These are phyloP conservation scores for Fusarium temperatum DNA, from an alignment of 2,329 filamentous ascomycete genomes.

Conservation along the genomic window DNA sequence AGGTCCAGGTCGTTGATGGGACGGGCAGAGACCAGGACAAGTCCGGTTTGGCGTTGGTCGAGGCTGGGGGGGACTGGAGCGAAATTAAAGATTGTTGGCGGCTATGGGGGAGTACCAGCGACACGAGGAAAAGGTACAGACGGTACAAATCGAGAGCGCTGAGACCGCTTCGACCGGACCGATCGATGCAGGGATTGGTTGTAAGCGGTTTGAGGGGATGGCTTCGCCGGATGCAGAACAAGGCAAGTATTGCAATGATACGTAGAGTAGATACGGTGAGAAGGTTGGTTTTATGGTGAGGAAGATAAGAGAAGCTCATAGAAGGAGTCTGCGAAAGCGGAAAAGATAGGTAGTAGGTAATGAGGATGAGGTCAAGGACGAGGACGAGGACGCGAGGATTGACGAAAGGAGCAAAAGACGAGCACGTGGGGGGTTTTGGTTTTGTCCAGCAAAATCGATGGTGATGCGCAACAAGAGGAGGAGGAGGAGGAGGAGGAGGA, in stretches of 20 bases:
- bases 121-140: slow-evolving; percentile 29
- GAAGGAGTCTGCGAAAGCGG: slow-evolving; percentile 28
- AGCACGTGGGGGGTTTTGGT: slow-evolving; percentile 26
- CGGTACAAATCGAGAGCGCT: slow-evolving; percentile 26
- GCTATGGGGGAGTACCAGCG: slow-evolving; percentile 26
- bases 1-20: slow-evolving; percentile 28
- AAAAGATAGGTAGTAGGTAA: neutral
- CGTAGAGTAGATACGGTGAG: slow-evolving; percentile 26
- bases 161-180: slow-evolving; percentile 26
- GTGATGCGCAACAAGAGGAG: slow-evolving; percentile 23
- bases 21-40: slow-evolving; percentile 31
- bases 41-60: slow-evolving; percentile 38
- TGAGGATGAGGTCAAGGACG: neutral
- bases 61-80: slow-evolving; percentile 38
- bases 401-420: slow-evolving; percentile 20
- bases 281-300: slow-evolving; percentile 13
- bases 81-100: slow-evolving; percentile 43
- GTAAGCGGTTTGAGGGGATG: slow-evolving; percentile 30
- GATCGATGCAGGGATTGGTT: slow-evolving; percentile 32
- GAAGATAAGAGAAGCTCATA: slow-evolving; percentile 31
- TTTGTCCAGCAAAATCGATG: slow-evolving; percentile 26
- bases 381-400: neutral
- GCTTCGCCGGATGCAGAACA: slow-evolving; percentile 31
- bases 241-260: slow-evolving; percentile 23
- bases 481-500: neutral